These are phyloP conservation scores for Pseudogymnoascus sp. DNA, from an alignment of 2,329 filamentous ascomycete genomes.

Conservation along the genomic window DNA sequence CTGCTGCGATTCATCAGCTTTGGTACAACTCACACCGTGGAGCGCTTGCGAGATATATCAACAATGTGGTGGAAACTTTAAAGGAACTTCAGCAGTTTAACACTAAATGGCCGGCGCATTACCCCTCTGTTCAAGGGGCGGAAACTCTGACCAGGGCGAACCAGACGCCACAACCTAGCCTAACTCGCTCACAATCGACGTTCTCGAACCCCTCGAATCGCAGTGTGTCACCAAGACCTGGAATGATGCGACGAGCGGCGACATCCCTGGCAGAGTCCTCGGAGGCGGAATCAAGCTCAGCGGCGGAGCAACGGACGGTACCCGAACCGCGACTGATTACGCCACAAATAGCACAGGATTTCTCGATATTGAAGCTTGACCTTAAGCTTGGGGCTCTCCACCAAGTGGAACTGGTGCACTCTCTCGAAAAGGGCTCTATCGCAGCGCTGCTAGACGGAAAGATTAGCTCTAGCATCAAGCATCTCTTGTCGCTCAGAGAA, in stretches of 20 bases:
- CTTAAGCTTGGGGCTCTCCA: slow-evolving; percentile 80
- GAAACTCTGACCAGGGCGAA: slow-evolving; percentile 38
- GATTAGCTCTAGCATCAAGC: slow-evolving; percentile 87
- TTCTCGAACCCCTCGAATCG: slow-evolving; percentile 25
- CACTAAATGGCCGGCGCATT: slow-evolving; percentile 85
- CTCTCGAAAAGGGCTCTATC: slow-evolving; percentile 84
- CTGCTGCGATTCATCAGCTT: slow-evolving; percentile 83
- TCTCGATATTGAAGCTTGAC: slow-evolving; percentile 91
- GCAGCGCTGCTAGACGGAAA: slow-evolving; percentile 88
- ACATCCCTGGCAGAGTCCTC: slow-evolving; percentile 57
- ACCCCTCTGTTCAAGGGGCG: slow-evolving; percentile 71
- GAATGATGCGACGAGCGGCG: slow-evolving; percentile 57
- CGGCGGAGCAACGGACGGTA: slow-evolving; percentile 52
- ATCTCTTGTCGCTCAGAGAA: slow-evolving; percentile 77
- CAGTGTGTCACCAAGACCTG: slow-evolving; percentile 35
- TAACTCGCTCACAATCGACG: slow-evolving; percentile 58
- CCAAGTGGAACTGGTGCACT: slow-evolving; percentile 88
- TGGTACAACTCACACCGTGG: slow-evolving; percentile 91
- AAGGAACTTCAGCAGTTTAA: slow-evolving; percentile 85
- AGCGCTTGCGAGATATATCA: slow-evolving; percentile 80
- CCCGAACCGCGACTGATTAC: slow-evolving; percentile 78
- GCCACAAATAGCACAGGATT: slow-evolving; percentile 89
- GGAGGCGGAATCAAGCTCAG: slow-evolving; percentile 64
- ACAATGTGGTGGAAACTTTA: slow-evolving; percentile 74
- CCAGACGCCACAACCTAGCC: slow-evolving; percentile 46